Percentiles rank a stretch among this genome's conserved stretches.
phyloP scores from a whole-genome alignment of 2,329 filamentous ascomycete genomes.

The Alternaria burnsii region DNA sequence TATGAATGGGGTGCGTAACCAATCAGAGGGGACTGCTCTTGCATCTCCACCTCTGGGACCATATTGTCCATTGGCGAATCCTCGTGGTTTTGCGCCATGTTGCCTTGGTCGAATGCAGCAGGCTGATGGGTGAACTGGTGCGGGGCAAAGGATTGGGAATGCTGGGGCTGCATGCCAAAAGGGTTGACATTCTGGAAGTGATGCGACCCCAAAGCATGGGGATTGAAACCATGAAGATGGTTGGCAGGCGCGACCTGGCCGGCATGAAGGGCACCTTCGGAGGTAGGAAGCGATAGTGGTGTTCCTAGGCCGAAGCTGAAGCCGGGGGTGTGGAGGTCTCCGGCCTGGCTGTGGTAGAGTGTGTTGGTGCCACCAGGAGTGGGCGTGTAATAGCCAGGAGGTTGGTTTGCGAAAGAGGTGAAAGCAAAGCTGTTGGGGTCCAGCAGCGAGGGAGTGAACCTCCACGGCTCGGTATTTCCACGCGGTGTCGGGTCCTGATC shows the following conservation, averaged over 20 bases:
- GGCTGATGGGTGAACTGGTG: constrained; percentile 83
- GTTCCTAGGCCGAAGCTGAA: constrained; percentile 78
- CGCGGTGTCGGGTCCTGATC: constrained; percentile 86
- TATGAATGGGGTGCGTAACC: constrained; percentile 62
- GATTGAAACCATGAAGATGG: constrained; percentile 74
- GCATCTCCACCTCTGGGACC: constrained; percentile 65
- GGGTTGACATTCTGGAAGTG: constrained; percentile 72
- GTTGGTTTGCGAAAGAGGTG: constrained; percentile 78
- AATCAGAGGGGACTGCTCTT: constrained; percentile 68
- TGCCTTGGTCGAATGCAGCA: constrained; percentile 72
- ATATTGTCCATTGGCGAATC: constrained; percentile 70
- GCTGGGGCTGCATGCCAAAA: constrained; percentile 66
- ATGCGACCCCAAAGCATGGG: constrained; percentile 48
- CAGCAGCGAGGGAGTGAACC: constrained; percentile 87
- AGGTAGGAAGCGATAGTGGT: constrained; percentile 81
- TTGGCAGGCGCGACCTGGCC: constrained; percentile 55
- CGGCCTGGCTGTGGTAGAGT: constrained; percentile 82
- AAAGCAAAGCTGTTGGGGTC: constrained; percentile 87
- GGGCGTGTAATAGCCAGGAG: constrained; percentile 85
- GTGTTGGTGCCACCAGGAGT: constrained; percentile 83
- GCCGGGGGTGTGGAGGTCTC: constrained; percentile 85
- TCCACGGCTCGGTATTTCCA: constrained; percentile 81
- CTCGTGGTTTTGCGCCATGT: constrained; percentile 73
- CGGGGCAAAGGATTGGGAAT: constrained; percentile 70
- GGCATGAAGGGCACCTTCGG: constrained; percentile 70